phyloP scores from a whole-genome alignment of 225 moss, liverwort and hornwort species.

The Ulota crispa region DNA sequence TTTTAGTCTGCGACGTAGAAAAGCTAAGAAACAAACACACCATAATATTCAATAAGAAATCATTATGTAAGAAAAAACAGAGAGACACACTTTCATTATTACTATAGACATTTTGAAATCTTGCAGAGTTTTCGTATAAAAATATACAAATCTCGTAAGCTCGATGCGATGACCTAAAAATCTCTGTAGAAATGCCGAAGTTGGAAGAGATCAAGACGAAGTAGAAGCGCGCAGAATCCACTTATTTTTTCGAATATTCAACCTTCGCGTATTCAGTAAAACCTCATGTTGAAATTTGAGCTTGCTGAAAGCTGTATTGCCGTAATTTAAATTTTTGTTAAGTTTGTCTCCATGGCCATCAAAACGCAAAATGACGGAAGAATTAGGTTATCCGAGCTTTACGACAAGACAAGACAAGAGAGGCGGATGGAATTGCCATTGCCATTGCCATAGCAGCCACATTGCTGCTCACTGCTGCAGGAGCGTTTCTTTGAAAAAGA shows the following conservation, averaged over 20 bases:
- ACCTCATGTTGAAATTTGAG: conserved; percentile 1
- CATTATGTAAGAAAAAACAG: neutral
- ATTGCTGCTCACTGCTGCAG: conserved; percentile 2
- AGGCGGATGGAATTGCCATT: neutral
- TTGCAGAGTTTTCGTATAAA: neutral
- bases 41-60: neutral
- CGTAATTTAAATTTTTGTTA: neutral
- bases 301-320: neutral
- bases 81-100: neutral
- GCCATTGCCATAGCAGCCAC: conserved; percentile 5
- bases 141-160: conserved; percentile 9
- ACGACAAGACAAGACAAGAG: neutral
- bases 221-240: neutral
- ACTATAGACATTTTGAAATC: neutral
- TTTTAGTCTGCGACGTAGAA: neutral
- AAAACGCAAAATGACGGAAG: neutral
- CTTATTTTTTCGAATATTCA: too few species aligned
- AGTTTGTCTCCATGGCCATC: neutral
- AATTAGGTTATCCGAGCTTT: neutral
- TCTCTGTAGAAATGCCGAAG: neutral
- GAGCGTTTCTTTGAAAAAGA: conserved; percentile 17
- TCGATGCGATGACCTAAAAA: neutral
- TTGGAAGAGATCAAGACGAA: neutral
- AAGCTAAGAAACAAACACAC: neutral
- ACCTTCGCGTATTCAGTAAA: neutral